Base-by-base conservation (phyloP, 192 early-diverging fungal species). In the Obelidium mucronatum region DNA sequence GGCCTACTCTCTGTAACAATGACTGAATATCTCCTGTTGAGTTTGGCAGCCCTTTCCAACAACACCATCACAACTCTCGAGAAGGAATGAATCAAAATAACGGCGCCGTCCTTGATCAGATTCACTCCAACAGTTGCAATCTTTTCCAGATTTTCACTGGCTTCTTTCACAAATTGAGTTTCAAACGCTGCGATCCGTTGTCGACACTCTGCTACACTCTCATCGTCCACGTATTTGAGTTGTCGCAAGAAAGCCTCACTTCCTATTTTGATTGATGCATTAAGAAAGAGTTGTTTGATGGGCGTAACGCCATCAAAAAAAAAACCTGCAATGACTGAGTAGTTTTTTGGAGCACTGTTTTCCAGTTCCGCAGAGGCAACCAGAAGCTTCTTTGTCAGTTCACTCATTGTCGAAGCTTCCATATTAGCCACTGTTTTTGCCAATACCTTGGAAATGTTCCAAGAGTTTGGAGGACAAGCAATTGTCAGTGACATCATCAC, bases 71-170 rank as follows among this genome's bases (percentile, higher is more conserved):
- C 93, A 1, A 96, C 94, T 3, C 97, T 91, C 28, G 98, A 99
- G 78, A 96, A 97, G 31, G 95, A 95, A 78, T 99, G 98, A 24
- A 99, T 86, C 33, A 99, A 84, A 73, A 99, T 93, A 1, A 90
- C 87, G 76, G 48, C 33, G 17, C 52, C 55, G 48, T 58, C 71
- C 36, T 60, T 44, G 59, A 76, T 67, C 6, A 74, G 36, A 6
- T 62, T 40, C 36, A 40, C 66, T 11, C 67, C 76, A n/a, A 61
- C 44, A 48, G 11, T 90, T n/a, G 94, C 93, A 63, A 94, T 90
- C 68, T 86, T 88, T 40, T 92, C 87, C n/a, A 94, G 89, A 68
- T 86, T 91, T 55, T 81, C 81, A 31, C 86, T 86, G 0, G 92
- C 92, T 22, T 91, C 91, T 68, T 91, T 87, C 42, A 95, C 84